Percentiles rank a stretch among this genome's conserved stretches.
Conservation (phyloP, 306 rosid species). For the Vachellia collinsii region DNA sequence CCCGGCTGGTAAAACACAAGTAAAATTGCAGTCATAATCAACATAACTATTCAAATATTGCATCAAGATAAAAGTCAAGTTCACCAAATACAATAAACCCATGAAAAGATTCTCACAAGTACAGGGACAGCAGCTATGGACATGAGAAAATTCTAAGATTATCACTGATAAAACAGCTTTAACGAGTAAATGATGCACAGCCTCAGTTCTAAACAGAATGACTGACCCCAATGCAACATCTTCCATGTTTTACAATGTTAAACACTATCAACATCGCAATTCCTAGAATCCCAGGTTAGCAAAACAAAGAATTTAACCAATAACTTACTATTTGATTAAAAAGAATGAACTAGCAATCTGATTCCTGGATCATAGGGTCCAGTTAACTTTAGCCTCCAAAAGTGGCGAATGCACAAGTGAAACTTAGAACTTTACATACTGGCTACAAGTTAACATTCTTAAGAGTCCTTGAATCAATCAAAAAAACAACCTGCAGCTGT, state of each 20-base stretch:
- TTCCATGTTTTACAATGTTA: neutral
- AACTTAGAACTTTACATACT: neutral
- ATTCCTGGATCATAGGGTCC: neutral
- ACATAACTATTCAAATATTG: neutral
- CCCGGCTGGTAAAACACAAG: slow-evolving; percentile 45
- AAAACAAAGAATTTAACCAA: neutral
- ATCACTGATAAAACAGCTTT: neutral
- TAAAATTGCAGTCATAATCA: neutral
- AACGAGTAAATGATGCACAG: neutral
- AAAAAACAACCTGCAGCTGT: neutral
- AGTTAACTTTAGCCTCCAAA: neutral
- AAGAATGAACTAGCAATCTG: neutral
- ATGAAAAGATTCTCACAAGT: neutral
- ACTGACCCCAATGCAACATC: neutral
- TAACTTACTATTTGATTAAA: neutral
- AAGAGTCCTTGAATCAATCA: neutral
- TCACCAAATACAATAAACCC: neutral
- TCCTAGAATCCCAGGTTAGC: neutral
- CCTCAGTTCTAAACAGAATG: neutral
- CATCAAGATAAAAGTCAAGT: neutral
- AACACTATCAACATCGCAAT: neutral
- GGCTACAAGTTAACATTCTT: neutral
- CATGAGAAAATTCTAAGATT: neutral
- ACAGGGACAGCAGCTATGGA: neutral
- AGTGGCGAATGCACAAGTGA: neutral